These are phyloP conservation scores for Sphaerulina vaccinii DNA, from an alignment of 2,329 filamentous ascomycete species.

Conservation along the genomic window DNA sequence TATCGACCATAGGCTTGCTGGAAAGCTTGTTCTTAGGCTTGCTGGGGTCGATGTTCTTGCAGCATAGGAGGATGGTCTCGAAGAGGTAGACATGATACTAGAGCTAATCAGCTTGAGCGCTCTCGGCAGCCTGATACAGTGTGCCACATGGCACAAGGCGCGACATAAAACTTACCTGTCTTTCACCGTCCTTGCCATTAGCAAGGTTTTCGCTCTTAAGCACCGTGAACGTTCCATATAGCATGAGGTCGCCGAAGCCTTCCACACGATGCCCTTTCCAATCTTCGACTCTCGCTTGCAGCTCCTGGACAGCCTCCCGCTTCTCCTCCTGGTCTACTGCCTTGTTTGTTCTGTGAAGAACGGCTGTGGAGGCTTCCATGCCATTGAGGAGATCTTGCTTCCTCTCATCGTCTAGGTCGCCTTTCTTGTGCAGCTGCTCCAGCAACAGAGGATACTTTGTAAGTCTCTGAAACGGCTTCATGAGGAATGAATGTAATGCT, in stretches of 20 bases:
- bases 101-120: background rate
- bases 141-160: background rate
- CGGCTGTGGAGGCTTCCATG: conserved; percentile 76
- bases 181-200: conserved; percentile 76
- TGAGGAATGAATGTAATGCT: conserved; percentile 83
- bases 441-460: conserved; percentile 92
- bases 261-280: conserved; percentile 94
- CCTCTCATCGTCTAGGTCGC: conserved; percentile 65
- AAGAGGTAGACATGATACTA: conserved; percentile 98
- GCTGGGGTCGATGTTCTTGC: conserved; percentile 86
- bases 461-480: conserved; percentile 94
- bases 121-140: background rate
- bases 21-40: conserved; percentile 73
- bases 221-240: conserved; percentile 89
- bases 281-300: conserved; percentile 82
- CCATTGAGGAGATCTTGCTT: conserved; percentile 72
- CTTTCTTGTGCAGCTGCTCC: conserved; percentile 84
- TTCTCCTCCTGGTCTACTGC: conserved; percentile 86
- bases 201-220: conserved; percentile 58
- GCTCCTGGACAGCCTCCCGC: conserved; percentile 77
- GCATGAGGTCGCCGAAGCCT: conserved; percentile 82
- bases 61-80: conserved; percentile 90
- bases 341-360: conserved; percentile 82
- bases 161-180: conserved; percentile 64
- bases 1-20: conserved; percentile 68